phyloP scores from a whole-genome alignment of 306 rosid species.

The Citrullus mucosospermus region DNA sequence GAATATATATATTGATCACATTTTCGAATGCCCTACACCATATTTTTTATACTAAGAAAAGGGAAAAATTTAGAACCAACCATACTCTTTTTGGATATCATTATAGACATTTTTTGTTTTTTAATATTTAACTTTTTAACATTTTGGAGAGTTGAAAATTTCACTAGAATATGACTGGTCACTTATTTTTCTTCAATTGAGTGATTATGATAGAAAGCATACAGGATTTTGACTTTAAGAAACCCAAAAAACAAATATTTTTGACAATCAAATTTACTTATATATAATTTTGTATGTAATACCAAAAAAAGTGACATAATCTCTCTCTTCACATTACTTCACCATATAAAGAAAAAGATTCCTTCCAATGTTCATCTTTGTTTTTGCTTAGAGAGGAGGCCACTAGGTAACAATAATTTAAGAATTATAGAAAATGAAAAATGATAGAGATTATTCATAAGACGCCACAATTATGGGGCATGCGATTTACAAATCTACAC shows the following conservation, averaged over 20 bases:
- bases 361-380: neutral
- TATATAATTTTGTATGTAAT: neutral
- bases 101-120: no score
- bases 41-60: no score
- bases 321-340: conserved; percentile 1
- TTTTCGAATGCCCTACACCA: no score
- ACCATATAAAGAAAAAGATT: neutral
- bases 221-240: neutral
- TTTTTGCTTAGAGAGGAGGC: neutral
- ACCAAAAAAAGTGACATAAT: neutral
- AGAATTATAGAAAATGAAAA: no score
- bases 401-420: no score
- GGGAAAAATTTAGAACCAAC: no score
- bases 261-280: neutral
- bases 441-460: no score
- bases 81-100: no score
- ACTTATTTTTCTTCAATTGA: neutral
- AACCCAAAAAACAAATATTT: neutral
- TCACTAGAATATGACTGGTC: neutral
- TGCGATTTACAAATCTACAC: no score
- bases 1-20: no score
- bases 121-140: no score
- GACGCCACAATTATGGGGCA: no score
- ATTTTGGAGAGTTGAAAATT: neutral
- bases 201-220: neutral